Conservation (phyloP, 768 basidiomycete genomes). For the Gyrodon lividus region DNA sequence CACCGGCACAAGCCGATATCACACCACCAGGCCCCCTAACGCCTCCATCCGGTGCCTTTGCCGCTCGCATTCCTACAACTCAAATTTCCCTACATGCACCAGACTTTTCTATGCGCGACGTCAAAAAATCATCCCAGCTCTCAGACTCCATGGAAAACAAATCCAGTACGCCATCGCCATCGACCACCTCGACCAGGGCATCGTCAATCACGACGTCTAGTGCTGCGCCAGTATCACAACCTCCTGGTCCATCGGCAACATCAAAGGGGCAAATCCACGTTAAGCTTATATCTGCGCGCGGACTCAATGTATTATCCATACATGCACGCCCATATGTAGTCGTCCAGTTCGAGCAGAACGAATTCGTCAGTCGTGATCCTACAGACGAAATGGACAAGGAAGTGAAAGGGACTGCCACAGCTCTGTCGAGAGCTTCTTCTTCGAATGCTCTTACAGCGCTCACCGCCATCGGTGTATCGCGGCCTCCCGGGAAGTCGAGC, state of each 20-base stretch:
- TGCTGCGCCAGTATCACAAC: conserved; percentile 29
- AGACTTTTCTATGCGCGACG: conserved; percentile 76
- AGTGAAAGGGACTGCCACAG: conserved; percentile 75
- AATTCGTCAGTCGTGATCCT: conserved; percentile 92
- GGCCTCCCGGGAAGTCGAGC: conserved; percentile 42
- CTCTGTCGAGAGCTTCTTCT: conserved; percentile 54
- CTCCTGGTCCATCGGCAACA: conserved; percentile 32
- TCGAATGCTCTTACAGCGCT: conserved; percentile 66
- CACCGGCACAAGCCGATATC: conserved; percentile 32
- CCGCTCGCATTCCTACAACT: conserved; percentile 53
- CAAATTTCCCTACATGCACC: conserved; percentile 82
- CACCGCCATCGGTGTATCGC: conserved; percentile 56
- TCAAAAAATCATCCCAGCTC: conserved; percentile 36
- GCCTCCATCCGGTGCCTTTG: conserved; percentile 47
- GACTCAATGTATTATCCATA: conserved; percentile 68
- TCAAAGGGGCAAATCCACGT: conserved; percentile 84
- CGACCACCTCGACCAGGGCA: conserved; percentile 38
- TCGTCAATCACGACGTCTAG: conserved; percentile 27
- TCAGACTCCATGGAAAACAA: conserved; percentile 36
- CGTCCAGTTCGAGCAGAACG: conserved; percentile 98
- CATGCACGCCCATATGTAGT: conserved; percentile 86
- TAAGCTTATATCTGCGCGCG: conserved; percentile 91
- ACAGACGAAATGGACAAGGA: conserved; percentile 85
- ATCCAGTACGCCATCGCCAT: conserved; percentile 40
- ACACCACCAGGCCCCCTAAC: conserved; percentile 48